Evolutionary conservation across 2,329 filamentous ascomycete species (phyloP).

Genomic region (Bipolaris bicolor): DNA sequence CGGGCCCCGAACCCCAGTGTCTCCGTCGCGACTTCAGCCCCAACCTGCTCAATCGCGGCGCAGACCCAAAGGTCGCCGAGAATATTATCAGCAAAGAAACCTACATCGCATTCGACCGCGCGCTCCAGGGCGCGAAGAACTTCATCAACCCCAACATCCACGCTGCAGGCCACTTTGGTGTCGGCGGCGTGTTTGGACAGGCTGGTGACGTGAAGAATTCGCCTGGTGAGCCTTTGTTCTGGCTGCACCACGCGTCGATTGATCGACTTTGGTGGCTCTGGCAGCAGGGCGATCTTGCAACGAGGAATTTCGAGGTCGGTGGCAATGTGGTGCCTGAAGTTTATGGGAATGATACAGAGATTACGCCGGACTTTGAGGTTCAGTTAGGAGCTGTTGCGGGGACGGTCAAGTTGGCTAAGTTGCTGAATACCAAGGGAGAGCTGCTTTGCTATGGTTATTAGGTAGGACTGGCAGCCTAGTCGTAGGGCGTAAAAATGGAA

Average conservation of each 20-base stretch:
- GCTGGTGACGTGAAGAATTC: constrained; percentile 44
- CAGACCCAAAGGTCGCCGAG: constrained; percentile 27
- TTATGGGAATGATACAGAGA: constrained; percentile 29
- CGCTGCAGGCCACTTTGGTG: constrained; percentile 46
- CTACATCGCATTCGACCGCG: constrained; percentile 38
- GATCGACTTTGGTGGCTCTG: constrained; percentile 45
- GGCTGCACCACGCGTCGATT: constrained; percentile 48
- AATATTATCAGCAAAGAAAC: constrained; percentile 31
- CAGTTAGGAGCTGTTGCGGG: constrained; percentile 39
- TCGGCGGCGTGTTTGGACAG: constrained; percentile 42
- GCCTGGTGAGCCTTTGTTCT: constrained; percentile 48
- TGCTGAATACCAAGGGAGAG: constrained; percentile 35
- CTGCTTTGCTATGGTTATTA: constrained; percentile 34
- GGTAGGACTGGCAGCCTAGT: not conserved
- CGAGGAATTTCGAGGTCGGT: constrained; percentile 44
- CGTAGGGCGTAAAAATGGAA: too few species aligned
- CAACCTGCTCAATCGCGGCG: constrained; percentile 31
- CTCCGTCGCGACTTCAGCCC: constrained; percentile 43
- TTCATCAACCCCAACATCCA: constrained; percentile 43
- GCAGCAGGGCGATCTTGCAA: constrained; percentile 37
- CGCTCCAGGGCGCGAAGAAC: constrained; percentile 33
- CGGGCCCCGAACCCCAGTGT: constrained; percentile 27
- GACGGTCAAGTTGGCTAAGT: constrained; percentile 33
- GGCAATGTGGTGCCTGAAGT: constrained; percentile 41
- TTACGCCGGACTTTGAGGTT: constrained; percentile 44